Evolutionary conservation across 1,284 basidiomycete genomes (phyloP).

Genomic region (Rhodotorula sp.): DNA sequence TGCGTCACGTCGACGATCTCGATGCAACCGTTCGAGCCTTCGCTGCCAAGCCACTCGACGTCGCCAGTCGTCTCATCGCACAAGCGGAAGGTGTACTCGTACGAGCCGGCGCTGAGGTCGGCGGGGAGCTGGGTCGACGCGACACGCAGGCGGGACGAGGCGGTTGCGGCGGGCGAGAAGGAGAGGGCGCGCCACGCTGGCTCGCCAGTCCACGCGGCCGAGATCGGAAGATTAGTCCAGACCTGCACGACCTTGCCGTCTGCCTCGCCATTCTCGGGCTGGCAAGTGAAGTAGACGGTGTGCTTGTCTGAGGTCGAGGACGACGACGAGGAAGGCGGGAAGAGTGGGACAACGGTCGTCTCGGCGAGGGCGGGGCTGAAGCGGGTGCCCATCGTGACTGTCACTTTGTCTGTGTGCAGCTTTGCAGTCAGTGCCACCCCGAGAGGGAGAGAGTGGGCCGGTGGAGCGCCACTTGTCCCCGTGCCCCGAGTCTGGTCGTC

Average conservation of each 20-base stretch:
- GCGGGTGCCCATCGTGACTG: not conserved
- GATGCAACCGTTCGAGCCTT: conserved; percentile 27
- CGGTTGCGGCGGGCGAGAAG: not conserved
- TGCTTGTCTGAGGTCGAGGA: not conserved
- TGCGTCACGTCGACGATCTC: not conserved
- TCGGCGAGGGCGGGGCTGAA: conserved; percentile 1
- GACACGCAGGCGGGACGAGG: not conserved
- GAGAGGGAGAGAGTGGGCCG: too few species aligned
- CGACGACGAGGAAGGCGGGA: not conserved
- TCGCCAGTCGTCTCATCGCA: not conserved
- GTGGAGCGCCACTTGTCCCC: too few species aligned
- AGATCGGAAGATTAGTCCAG: conserved; percentile 36
- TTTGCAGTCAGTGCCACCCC: not conserved
- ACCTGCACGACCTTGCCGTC: conserved; percentile 23
- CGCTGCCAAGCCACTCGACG: conserved; percentile 33
- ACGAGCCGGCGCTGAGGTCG: not conserved
- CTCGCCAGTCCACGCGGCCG: not conserved
- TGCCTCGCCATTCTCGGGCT: too few species aligned
- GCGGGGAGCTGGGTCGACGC: not conserved
- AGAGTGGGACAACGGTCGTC: conserved; percentile 8
- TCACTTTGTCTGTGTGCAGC: not conserved
- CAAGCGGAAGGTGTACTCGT: conserved; percentile 38
- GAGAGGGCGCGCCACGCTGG: conserved; percentile 30
- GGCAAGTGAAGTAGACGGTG: not conserved
- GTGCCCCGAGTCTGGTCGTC: too few species aligned